Evolutionary conservation across 2,329 filamentous ascomycete genomes (phyloP), one percentile per base, ranked within the genome.

Genomic region (Sphaceloma murrayae): DNA sequence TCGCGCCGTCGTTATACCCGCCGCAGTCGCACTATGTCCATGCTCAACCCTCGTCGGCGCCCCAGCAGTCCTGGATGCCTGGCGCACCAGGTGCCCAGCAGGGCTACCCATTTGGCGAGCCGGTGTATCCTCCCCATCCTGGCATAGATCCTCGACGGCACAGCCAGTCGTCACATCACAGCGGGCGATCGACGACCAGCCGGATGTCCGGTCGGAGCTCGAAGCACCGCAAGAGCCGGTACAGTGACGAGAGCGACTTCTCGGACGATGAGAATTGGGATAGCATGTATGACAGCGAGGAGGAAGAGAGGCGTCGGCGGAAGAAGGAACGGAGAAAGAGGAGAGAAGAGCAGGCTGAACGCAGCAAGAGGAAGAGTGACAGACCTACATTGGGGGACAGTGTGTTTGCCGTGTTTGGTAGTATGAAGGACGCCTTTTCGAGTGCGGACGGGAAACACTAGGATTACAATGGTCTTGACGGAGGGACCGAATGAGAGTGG

Each of bases 391-490:
- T 45, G 30, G 42, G 30, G 2, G 42, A 45, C 21, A 34, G 30
- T 18, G 32, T 45, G 4, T 45, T 34, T 26, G 42, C 42, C 7
- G 22, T 45, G 4, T 45, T 45, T 30, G 42, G 30, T 19, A 27
- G 31, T 14, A 26, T 45, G n/a, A 45, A 45, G 22, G 31, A 27
- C 10, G 42, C 42, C 6, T 34, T 45, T 9, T 19, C 17, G 14
- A 34, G 29, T 27, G 13, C 30, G 2, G 22, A 18, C n/a, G 22
- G 21, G 21, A 45, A 45, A 16, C 22, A 45, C 19, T 45, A 45
- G 42, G 42, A 45, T 32, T 32, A 45, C 13, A 34, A 45, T 34
- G 42, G 42, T 22, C 19, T 45, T 30, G 42, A 45, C 24, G 30
- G 42, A 14, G 14, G 14, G 27, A 17, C 13, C 16, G 27, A 43